phyloP scores from a whole-genome alignment of 2,329 filamentous ascomycete species.

The Nigrospora osmanthi region DNA sequence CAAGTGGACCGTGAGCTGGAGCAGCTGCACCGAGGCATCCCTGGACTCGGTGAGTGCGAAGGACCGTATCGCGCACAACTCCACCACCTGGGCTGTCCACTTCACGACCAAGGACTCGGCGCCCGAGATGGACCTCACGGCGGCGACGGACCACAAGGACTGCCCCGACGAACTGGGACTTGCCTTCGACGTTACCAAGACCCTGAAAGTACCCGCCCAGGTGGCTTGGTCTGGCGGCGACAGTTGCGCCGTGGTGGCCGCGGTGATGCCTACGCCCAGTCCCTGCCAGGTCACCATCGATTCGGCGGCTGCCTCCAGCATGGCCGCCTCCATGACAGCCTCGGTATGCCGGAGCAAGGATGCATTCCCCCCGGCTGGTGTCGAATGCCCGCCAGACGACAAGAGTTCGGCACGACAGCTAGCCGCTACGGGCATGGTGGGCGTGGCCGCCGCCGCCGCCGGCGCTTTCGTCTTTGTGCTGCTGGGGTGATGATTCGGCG shows the following conservation, averaged over 20 bases:
- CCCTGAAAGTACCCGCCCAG: not conserved
- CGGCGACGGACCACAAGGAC: conserved; percentile 2
- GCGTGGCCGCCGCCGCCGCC: not conserved
- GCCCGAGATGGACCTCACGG: conserved; percentile 6
- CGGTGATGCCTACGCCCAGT: not conserved
- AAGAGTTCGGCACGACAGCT: not conserved
- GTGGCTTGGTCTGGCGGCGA: not conserved
- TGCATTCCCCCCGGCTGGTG: not conserved
- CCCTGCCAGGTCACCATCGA: conserved; percentile 2
- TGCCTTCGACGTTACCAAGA: not conserved
- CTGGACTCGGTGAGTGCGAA: not conserved
- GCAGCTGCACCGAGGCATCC: not conserved
- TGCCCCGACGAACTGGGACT: not conserved
- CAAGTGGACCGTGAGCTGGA: not conserved
- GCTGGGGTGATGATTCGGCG: no score
- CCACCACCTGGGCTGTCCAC: not conserved
- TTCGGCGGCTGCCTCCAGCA: conserved; percentile 1
- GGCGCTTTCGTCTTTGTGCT: not conserved
- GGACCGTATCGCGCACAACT: not conserved
- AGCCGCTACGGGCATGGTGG: not conserved
- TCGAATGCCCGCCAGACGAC: not conserved
- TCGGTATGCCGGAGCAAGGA: not conserved
- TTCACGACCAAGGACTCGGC: not conserved
- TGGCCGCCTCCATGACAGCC: not conserved
- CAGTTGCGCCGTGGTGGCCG: not conserved